phyloP scores from a whole-genome alignment of 2,329 filamentous ascomycete species.

The Mollisia scopiformis region DNA sequence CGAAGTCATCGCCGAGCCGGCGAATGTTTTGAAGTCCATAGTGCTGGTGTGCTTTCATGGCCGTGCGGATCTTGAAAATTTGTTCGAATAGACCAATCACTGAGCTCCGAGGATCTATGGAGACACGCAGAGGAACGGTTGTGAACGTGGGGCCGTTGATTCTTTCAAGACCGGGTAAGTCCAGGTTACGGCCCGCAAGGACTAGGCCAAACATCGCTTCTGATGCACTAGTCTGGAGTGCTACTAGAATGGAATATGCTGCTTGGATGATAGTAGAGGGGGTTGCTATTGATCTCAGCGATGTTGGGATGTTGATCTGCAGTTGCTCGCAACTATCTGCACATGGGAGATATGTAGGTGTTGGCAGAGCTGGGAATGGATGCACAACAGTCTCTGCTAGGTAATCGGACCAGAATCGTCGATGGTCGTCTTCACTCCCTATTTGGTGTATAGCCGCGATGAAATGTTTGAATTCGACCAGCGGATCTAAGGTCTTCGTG shows the following conservation, averaged over 20 bases:
- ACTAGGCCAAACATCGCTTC: slow-evolving; percentile 42
- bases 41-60: slow-evolving; percentile 49
- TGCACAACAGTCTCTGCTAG: neutral
- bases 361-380: neutral
- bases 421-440: no score
- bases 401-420: neutral
- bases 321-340: neutral
- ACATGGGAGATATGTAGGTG: neutral
- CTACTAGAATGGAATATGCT: slow-evolving; percentile 3
- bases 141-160: slow-evolving; percentile 40
- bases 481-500: neutral
- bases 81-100: slow-evolving; percentile 45
- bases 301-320: neutral
- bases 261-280: slow-evolving; percentile 3
- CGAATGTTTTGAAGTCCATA: slow-evolving; percentile 29
- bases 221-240: neutral
- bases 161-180: slow-evolving; percentile 40
- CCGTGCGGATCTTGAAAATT: slow-evolving; percentile 48
- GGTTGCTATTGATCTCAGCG: neutral
- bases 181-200: slow-evolving; percentile 43
- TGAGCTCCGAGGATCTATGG: slow-evolving; percentile 34
- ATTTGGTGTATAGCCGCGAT: neutral
- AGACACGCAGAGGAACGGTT: slow-evolving; percentile 45
- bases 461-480: neutral
- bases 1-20: slow-evolving; percentile 36